Evolutionary conservation across 768 basidiomycete genomes (phyloP), one percentile per base, ranked within the genome.

Genomic region (Phanerochaete sordida): DNA sequence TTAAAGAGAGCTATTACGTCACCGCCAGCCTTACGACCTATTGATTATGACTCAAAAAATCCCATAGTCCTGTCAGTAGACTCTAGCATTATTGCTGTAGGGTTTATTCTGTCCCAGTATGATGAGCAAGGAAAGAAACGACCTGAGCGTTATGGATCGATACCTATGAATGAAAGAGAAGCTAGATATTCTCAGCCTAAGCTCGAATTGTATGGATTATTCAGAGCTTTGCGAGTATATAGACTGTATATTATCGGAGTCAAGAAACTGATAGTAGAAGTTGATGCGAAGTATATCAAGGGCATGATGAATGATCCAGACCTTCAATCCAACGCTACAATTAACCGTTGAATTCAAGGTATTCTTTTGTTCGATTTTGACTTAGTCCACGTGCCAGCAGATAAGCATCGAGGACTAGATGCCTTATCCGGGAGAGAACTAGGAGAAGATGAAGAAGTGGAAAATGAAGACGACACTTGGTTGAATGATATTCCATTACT

Each of bases 241-340:
- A 48, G 63, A 16, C 57, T 69, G 57, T 67, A 74, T 37, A 30
- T 77, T 6, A 55, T 72, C 46, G 74, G 73, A 28, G 63, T 70
- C 1, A 62, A 65, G 31, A 73, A 69, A 1, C 61, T 80, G 0
- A 50, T 64, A 21, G 67, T 80, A 0, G 76, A 78, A 63, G 73
- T 75, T 0, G 75, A 80, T 62, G 77, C 75, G 0, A 66, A 74
- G 30, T 75, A 75, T 58, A 77, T 80, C 9, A 75, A 75, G 52
- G 76, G 74, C 23, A 80, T 79, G 76, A 49, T 80, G 1, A 75
- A 78, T 50, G 59, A 73, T 13, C 77, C 77, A 0, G 75, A 79
- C 43, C 23, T 74, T 0, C 69, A 69, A n/a, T 76, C 75, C 0
- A 75, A 73, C 56, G 72, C 76, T 0, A 60, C 76, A 0, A 74